A percentile compares a stretch with the other conserved stretches of the same genome.
Conservation (phyloP, 2,329 filamentous ascomycete genomes). For the Epichloe amarillans region DNA sequence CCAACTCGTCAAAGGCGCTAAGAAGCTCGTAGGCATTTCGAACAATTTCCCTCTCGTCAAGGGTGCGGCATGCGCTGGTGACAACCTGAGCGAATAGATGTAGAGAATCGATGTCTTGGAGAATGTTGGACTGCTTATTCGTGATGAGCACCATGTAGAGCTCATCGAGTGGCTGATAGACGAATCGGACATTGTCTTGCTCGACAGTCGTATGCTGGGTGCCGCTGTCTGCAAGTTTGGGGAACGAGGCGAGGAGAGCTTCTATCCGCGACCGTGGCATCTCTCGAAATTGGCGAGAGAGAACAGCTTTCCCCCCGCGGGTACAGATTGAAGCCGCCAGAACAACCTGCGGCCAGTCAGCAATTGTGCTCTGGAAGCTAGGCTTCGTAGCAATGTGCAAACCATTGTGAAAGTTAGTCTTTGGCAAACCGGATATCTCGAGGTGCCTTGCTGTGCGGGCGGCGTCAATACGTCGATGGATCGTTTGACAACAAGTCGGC, state of each 20-base stretch:
- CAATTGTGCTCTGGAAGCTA: neutral
- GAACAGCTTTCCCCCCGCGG: constrained; percentile 87
- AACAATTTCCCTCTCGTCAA: constrained; percentile 91
- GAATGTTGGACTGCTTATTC: constrained; percentile 97
- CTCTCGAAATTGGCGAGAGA: constrained; percentile 94
- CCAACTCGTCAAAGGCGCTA: constrained; percentile 92
- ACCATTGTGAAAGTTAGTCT: constrained; percentile 26
- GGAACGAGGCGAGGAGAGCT: constrained; percentile 90
- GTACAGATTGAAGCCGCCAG: constrained; percentile 98
- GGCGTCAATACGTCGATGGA: neutral
- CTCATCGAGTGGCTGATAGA: constrained; percentile 97
- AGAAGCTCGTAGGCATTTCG: constrained; percentile 93
- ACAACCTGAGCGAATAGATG: constrained; percentile 97
- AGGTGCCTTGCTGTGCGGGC: neutral
- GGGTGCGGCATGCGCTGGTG: constrained; percentile 84
- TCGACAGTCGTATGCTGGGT: constrained; percentile 98
- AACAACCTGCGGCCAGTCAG: constrained; percentile 55
- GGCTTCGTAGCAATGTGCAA: constrained; percentile 9
- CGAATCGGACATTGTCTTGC: constrained; percentile 98
- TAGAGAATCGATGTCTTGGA: constrained; percentile 97
- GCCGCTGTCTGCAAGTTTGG: constrained; percentile 89
- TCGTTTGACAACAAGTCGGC: neutral
- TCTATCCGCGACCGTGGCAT: constrained; percentile 96
- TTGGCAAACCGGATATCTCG: neutral
- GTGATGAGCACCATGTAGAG: constrained; percentile 99